Conservation (phyloP, 768 basidiomycete genomes). For the Mycena galopus region DNA sequence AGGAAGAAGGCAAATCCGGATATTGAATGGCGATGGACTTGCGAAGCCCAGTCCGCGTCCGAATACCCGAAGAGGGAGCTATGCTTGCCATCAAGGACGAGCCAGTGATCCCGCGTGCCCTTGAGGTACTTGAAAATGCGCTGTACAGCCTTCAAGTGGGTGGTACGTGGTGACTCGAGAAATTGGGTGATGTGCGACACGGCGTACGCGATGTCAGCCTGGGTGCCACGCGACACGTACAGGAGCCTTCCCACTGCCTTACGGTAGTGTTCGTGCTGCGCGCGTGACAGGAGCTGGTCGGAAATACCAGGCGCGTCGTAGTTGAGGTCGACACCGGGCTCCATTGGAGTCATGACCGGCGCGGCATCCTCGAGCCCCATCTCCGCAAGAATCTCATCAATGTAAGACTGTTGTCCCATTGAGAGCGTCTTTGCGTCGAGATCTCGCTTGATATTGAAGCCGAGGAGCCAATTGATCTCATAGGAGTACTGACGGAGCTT, state of each 20-base stretch:
- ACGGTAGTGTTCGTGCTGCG: constrained; percentile 26
- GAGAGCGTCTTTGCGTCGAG: constrained; percentile 35
- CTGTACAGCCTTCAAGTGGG: constrained; percentile 35
- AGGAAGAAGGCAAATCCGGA: constrained; percentile 30
- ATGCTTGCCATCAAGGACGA: constrained; percentile 2
- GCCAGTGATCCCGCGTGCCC: constrained; percentile 27
- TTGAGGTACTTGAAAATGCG: constrained; percentile 39
- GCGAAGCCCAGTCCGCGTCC: constrained; percentile 32
- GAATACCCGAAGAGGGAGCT: constrained; percentile 21
- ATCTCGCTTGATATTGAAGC: too few relatives aligned
- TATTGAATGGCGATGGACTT: constrained; percentile 44
- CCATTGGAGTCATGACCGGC: constrained; percentile 40
- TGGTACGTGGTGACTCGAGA: constrained; percentile 26
- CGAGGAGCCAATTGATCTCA: constrained; percentile 44
- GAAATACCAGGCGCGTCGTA: constrained; percentile 22
- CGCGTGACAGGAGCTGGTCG: constrained; percentile 9
- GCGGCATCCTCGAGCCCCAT: constrained; percentile 38
- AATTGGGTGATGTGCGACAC: constrained; percentile 33
- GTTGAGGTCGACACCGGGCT: constrained; percentile 28
- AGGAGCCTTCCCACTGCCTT: constrained; percentile 32
- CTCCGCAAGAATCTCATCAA: constrained; percentile 35
- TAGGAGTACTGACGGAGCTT: too few relatives aligned
- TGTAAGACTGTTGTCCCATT: constrained; percentile 43
- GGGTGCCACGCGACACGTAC: constrained; percentile 29
- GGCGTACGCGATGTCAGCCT: constrained; percentile 34